These are phyloP conservation scores for Suhomyces taliae DNA, from an alignment of 1,139 yeast species.

Conservation along the genomic window DNA sequence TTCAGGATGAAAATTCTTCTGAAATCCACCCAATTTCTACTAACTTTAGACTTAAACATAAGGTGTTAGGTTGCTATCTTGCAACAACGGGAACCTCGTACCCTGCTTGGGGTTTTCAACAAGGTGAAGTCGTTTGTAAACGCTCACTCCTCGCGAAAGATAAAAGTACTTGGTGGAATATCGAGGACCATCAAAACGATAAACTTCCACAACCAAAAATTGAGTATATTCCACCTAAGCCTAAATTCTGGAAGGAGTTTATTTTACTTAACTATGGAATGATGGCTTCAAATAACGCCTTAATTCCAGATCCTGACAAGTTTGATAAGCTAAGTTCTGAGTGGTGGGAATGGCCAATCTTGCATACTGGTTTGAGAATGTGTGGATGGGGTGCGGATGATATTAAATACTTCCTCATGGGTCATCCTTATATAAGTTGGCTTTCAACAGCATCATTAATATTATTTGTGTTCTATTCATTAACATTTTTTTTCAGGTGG, in stretches of 20 bases:
- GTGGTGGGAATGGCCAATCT: constrained; percentile 85
- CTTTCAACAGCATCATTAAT: constrained; percentile 38
- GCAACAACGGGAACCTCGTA: constrained; percentile 71
- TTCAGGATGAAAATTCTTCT: constrained; percentile 40
- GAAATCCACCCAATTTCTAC: constrained; percentile 69
- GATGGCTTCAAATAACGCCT: constrained; percentile 78
- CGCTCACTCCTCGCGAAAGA: constrained; percentile 50
- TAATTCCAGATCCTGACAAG: constrained; percentile 72
- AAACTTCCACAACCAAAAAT: constrained; percentile 36
- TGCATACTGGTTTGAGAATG: constrained; percentile 65
- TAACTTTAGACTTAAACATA: constrained; percentile 62
- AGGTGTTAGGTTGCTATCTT: constrained; percentile 66
- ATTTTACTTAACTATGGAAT: constrained; percentile 68
- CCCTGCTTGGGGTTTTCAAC: constrained; percentile 82
- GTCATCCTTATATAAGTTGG: constrained; percentile 71
- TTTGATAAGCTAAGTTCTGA: constrained; percentile 61
- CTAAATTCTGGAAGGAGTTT: constrained; percentile 71
- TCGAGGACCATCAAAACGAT: constrained; percentile 64
- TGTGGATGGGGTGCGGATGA: constrained; percentile 57
- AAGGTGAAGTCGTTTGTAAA: constrained; percentile 77
- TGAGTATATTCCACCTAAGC: constrained; percentile 60
- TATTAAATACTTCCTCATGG: constrained; percentile 59
- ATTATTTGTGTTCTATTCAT: constrained; percentile 20
- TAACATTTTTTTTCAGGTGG: constrained; percentile 24
- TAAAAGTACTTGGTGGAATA: constrained; percentile 78